Evolutionary conservation across 805 yeast species (phyloP), one percentile per base, ranked within the genome.

Genomic region (Candida krabiensis): DNA sequence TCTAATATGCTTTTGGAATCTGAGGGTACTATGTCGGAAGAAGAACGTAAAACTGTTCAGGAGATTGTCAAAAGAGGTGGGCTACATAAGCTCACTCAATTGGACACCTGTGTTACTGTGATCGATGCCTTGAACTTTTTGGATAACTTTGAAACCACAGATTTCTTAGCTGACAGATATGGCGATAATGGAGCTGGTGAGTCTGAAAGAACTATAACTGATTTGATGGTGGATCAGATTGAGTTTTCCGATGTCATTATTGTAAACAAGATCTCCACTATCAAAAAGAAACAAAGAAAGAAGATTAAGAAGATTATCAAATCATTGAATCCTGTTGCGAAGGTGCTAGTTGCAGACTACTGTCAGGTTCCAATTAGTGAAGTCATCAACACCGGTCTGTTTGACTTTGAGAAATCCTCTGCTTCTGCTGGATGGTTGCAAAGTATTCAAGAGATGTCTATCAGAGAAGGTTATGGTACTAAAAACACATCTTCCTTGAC

Each of bases 61-160:
- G 50, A 57, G 17, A 58, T 69, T 12, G 50, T 63, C 12, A 48
- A 56, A 2, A 40, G 63, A 24, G 76, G 76, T 4, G 76, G 77
- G 0, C 50, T 71, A 4, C 53, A 64, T 28, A 62, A 64, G 25
- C 40, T 71, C 4, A 60, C 73, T 13, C 48, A 52, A 28, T 52
- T 71, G 18, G 76, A 71, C 43, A 70, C 75, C 8, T 65, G 72
- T 46, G 76, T 71, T 14, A 71, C 76, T 1, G 72, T 71, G 17
- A 55, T 71, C 17, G 76, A 71, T 49, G 66, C 70, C 4, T 46
- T 64, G 15, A 70, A 69, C 39, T 70, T 71, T 39, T 41, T 65
- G 2, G 35, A 58, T n/a, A 67, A 69, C 43, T 61, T 69, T 43
- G 72, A 71, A 44, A 69, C 74, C 5, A 64, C 68, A 13, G 69